A percentile compares a stretch with the other conserved stretches of the same genome.
These are phyloP conservation scores for Eucalyptus coolabah DNA, from an alignment of 345 rosid genomes.

Conservation along the genomic window DNA sequence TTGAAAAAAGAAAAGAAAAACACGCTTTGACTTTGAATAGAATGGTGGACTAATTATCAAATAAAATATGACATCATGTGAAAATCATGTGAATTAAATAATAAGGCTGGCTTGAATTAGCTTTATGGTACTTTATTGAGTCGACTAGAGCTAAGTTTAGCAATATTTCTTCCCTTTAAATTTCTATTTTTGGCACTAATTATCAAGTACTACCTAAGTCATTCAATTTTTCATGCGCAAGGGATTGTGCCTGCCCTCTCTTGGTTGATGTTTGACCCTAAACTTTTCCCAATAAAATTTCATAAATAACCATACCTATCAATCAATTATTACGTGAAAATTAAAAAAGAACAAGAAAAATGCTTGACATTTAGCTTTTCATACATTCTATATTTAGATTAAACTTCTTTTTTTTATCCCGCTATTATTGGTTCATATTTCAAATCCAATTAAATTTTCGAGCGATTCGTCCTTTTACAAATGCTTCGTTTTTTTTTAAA, in stretches of 20 bases:
- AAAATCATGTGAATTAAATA: not conserved
- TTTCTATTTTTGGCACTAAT: not conserved
- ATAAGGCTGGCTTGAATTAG: not conserved
- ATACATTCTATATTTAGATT: not conserved
- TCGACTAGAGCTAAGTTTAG: not conserved
- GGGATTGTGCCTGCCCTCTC: not conserved
- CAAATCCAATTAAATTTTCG: not conserved
- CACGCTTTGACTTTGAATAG: not conserved
- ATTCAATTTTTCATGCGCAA: not conserved
- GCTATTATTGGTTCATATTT: not conserved
- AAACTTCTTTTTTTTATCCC: not conserved
- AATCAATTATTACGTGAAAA: not conserved
- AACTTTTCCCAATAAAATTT: not conserved
- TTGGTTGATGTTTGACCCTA: not conserved
- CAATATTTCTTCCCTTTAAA: not conserved
- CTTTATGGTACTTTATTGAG: not conserved
- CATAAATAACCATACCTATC: not conserved
- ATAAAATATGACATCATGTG: not conserved
- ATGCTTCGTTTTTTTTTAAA: accelerated
- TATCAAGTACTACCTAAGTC: not conserved
- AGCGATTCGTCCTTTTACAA: accelerated
- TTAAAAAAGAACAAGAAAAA: not conserved
- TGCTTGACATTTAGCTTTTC: not conserved
- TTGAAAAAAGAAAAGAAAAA: not conserved
- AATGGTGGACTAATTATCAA: not conserved